Conservation (phyloP, 73 alveolate species). For the Symbiodinium pilosum region DNA sequence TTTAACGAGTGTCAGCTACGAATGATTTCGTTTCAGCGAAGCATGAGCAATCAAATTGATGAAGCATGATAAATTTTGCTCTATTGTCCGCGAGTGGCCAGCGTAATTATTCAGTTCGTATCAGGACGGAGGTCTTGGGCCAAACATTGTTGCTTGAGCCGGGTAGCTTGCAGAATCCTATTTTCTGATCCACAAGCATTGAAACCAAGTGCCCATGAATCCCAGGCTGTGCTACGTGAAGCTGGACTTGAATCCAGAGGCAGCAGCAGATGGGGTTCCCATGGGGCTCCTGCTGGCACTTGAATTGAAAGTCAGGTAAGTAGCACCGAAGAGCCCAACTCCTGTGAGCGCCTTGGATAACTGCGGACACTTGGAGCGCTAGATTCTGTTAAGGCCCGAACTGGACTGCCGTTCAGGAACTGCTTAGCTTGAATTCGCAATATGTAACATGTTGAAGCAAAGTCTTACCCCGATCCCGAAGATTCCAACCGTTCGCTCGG, state of each 20-base stretch:
- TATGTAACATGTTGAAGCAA: too few species aligned
- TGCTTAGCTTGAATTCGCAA: too few species aligned
- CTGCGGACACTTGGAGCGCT: too few species aligned
- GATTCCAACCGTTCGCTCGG: too few species aligned
- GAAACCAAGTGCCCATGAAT: background rate
- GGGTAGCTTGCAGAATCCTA: background rate
- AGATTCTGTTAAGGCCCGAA: too few species aligned
- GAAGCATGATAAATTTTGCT: background rate
- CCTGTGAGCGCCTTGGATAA: too few species aligned
- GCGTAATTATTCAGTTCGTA: background rate
- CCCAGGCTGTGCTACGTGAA: slow-evolving; percentile 64
- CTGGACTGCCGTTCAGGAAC: too few species aligned
- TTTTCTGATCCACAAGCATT: background rate
- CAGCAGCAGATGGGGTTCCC: background rate
- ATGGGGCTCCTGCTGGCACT: too few species aligned
- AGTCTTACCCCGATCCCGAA: too few species aligned
- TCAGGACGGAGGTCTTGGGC: background rate
- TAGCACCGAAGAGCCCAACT: too few species aligned
- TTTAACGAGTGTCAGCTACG: background rate
- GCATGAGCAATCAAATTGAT: background rate
- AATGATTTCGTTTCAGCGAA: background rate
- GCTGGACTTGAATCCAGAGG: slow-evolving; percentile 90
- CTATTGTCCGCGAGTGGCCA: background rate
- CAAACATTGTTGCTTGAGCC: background rate
- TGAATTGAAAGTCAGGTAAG: too few species aligned